These are phyloP conservation scores for Sicyos baderoa DNA, from an alignment of 306 rosid genomes.

Conservation along the genomic window DNA sequence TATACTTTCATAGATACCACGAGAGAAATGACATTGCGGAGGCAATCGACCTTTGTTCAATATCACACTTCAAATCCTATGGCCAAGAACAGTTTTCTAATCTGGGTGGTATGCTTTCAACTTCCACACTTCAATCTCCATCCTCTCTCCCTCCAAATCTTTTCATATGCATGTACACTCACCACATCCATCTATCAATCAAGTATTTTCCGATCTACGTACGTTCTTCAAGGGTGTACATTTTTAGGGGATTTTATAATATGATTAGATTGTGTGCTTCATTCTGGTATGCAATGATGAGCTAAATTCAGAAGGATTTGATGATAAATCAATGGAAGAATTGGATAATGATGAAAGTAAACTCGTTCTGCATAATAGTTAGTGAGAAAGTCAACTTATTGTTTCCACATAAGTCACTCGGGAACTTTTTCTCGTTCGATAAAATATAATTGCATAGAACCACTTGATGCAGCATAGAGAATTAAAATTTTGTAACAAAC, in stretches of 20 bases:
- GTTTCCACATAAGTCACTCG: not conserved
- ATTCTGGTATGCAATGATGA: not conserved
- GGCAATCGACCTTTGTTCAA: conserved; percentile 83
- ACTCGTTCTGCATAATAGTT: not conserved
- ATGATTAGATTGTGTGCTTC: conserved; percentile 3
- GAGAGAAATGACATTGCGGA: conserved; percentile 53
- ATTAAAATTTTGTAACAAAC: not conserved
- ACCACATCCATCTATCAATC: not conserved
- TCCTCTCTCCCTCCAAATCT: not conserved
- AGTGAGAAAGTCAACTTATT: not conserved
- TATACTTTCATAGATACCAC: conserved; percentile 39
- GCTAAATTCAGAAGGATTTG: conserved; percentile 13
- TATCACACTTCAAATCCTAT: conserved; percentile 52
- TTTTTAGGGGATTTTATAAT: not conserved
- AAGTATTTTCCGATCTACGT: not conserved
- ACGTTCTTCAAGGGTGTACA: not conserved
- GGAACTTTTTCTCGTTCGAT: not conserved
- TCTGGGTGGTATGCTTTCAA: conserved; percentile 69
- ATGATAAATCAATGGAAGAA: conserved; percentile 12
- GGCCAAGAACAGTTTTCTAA: conserved; percentile 37
- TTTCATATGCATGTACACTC: not conserved
- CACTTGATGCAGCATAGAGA: not conserved
- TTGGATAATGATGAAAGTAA: conserved; percentile 11
- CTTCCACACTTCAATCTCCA: not conserved
- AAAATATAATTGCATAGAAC: not conserved